A percentile compares a stretch with the other conserved stretches of the same genome.
Conservation (phyloP, 345 rosid species). For the Microthlaspi erraticum region DNA sequence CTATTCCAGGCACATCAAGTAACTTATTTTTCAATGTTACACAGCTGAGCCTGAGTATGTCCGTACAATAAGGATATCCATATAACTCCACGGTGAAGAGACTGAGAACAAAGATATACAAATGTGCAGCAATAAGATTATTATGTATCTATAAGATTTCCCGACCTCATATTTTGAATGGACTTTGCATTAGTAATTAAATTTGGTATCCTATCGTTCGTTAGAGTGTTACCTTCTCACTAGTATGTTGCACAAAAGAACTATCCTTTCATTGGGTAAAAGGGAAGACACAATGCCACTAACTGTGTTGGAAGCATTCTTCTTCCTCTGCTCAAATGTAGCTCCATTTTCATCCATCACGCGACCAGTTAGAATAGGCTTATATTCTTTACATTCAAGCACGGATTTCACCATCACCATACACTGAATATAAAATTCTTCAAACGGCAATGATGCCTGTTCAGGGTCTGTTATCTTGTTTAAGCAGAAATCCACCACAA, state of each 20-base stretch:
- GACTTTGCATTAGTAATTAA: conserved; percentile 7
- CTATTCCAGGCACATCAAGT: conserved; percentile 1
- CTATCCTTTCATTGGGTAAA: conserved; percentile 77
- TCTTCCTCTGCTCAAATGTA: conserved; percentile 83
- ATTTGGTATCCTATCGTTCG: conserved; percentile 10
- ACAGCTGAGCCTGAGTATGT: conserved; percentile 7
- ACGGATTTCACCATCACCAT: conserved; percentile 93
- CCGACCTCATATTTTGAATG: conserved; percentile 8
- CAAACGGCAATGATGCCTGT: conserved; percentile 62
- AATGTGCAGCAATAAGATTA: conserved; percentile 23
- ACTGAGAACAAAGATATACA: conserved; percentile 28
- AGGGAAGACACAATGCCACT: conserved; percentile 76
- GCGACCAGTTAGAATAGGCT: conserved; percentile 80
- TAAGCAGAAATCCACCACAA: conserved; percentile 86
- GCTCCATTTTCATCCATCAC: conserved; percentile 83
- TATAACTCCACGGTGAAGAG: conserved; percentile 12
- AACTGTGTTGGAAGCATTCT: conserved; percentile 70
- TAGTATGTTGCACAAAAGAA: conserved; percentile 81
- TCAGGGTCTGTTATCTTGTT: conserved; percentile 80
- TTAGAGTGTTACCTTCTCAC: conserved; percentile 74
- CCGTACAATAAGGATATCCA: not conserved
- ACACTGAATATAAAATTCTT: conserved; percentile 88
- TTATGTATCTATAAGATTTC: conserved; percentile 9
- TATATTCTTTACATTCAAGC: conserved; percentile 95
- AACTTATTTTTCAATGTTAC: conserved; percentile 1